Base-by-base conservation (phyloP, 345 rosid species). In the Acer campestre region DNA sequence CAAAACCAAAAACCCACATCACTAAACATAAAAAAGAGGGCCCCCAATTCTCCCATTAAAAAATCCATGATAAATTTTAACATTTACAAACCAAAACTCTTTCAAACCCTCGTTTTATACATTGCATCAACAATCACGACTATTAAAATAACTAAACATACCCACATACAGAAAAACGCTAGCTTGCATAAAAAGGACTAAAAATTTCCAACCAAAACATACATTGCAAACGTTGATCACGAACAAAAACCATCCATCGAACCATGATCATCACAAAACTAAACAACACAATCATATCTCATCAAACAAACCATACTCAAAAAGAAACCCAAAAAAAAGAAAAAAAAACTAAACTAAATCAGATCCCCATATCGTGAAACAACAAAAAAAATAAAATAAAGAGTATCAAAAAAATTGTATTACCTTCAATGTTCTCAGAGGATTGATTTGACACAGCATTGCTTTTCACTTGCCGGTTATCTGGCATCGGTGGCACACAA, bases 401-500 rank as follows among this genome's bases (percentile, higher is more conserved):
- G 38, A 35, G 38, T 35, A 20, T 79, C 61, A 10, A 71, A 42
- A 65, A 74, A 71, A n/a, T 44, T 0, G 17, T 61, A 80, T 63
- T 85, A 92, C 97, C 97, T 88, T 90, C 88, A 70, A 82, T 81
- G 71, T 90, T 88, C 66, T 88, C 90, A 66, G 86, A 71, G 59
- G 94, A 88, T 82, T 78, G 90, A 87, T 84, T 84, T 35, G 90
- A 80, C 62, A 82, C 91, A 73, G 84, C 88, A 89, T 88, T 82
- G 90, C 71, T 89, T 76, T 86, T 88, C 66, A 85, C 83, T 86
- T 86, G 88, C 77, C 85, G 89, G 78, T 83, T 83, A 80, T 88
- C 94, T 3, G 97, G 84, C 97, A 92, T 92, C 89, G 80, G 86
- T 85, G 67, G 84, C 74, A 58, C 75, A 61, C 79, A 58, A 64